Conservation (phyloP, 768 basidiomycete genomes). For the Boletellus sp. region DNA sequence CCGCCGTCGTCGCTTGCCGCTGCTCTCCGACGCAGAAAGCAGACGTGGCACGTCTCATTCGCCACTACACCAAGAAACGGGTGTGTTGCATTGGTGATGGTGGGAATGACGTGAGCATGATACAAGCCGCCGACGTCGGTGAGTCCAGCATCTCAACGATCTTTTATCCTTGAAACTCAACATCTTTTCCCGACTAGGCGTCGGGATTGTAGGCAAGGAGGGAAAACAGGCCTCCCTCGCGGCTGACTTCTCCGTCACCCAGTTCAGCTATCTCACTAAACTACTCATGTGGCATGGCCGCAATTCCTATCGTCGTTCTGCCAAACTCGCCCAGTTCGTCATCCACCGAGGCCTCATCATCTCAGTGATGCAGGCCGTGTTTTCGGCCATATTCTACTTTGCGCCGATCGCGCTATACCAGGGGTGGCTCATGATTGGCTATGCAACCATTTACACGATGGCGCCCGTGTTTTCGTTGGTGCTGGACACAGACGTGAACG, state of each 20-base stretch:
- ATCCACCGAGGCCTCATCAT: conserved; percentile 97
- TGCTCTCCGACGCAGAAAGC: conserved; percentile 99
- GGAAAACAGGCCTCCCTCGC: conserved; percentile 99
- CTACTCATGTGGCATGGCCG: conserved; percentile 98
- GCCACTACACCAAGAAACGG: conserved; percentile 85
- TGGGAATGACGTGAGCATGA: conserved; percentile 99
- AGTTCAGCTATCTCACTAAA: conserved; percentile 94
- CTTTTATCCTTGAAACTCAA: neutral
- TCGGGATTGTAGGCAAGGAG: conserved; percentile 98
- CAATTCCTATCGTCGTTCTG: conserved; percentile 96
- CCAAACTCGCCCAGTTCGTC: conserved; percentile 97
- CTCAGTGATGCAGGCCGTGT: conserved; percentile 96
- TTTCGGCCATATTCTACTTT: conserved; percentile 89
- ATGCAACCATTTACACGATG: conserved; percentile 97
- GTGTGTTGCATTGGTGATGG: conserved; percentile 99
- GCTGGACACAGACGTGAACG: conserved; percentile 91
- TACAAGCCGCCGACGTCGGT: conserved; percentile 98
- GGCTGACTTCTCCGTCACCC: conserved; percentile 96
- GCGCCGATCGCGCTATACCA: conserved; percentile 97
- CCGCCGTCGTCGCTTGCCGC: conserved; percentile 94
- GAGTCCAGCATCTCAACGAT: conserved; percentile 31
- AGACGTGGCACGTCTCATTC: conserved; percentile 91
- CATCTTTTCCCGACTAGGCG: conserved; percentile 44
- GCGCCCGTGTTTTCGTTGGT: conserved; percentile 97
- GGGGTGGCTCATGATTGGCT: conserved; percentile 96